Evolutionary conservation across 2,329 filamentous ascomycete genomes (phyloP).

Genomic region (Coleophoma crateriformis): DNA sequence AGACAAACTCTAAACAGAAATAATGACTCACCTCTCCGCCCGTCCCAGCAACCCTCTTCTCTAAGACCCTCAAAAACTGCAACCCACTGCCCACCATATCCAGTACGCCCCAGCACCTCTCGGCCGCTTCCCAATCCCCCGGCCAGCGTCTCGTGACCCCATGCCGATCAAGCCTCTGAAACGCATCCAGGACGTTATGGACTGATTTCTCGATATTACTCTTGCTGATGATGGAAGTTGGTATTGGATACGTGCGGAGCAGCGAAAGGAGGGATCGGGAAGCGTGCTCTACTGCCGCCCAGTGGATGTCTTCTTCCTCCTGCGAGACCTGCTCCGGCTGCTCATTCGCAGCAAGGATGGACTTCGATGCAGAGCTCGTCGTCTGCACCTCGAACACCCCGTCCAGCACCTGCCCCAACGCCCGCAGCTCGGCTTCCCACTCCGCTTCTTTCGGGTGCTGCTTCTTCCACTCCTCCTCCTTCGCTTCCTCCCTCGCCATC

Average conservation of each 20-base stretch:
- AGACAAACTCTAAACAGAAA: neutral
- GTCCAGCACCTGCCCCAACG: neutral
- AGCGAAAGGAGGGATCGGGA: too few species aligned
- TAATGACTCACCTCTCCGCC: neutral
- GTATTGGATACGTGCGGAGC: too few species aligned
- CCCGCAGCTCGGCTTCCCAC: neutral
- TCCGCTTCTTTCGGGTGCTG: conserved; percentile 9
- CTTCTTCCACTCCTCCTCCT: conserved; percentile 10
- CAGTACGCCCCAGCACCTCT: neutral
- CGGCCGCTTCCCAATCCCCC: neutral
- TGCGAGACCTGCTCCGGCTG: neutral
- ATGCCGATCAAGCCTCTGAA: too few species aligned
- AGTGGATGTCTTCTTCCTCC: neutral
- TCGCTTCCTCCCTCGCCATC: conserved; percentile 10
- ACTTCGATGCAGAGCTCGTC: neutral
- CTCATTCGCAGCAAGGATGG: neutral
- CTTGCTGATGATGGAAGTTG: too few species aligned
- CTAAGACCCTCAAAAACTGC: neutral
- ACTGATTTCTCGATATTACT: too few species aligned
- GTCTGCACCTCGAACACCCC: neutral
- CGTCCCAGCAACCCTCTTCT: neutral
- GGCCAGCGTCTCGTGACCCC: too few species aligned
- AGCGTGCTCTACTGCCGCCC: too few species aligned
- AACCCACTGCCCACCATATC: neutral
- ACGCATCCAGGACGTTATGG: too few species aligned